Percentiles rank a stretch among this genome's conserved stretches.
These are phyloP conservation scores for Candida methanosorbosa DNA, from an alignment of 805 yeast species.

Conservation along the genomic window DNA sequence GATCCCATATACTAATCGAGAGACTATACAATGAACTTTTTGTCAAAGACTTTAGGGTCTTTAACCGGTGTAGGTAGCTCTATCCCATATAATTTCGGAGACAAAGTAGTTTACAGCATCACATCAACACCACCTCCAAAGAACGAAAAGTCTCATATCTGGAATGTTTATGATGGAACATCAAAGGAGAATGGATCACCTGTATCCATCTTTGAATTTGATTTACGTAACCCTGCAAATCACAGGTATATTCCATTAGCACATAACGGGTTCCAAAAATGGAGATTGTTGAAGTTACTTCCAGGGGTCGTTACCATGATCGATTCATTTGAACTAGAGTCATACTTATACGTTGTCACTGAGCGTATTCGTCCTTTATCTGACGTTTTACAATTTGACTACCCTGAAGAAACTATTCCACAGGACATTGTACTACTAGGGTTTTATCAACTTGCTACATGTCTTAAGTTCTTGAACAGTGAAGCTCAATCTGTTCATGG, in stretches of 20 bases:
- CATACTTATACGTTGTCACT: constrained; percentile 49
- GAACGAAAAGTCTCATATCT: constrained; percentile 31
- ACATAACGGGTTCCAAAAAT: constrained; percentile 33
- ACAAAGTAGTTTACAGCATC: constrained; percentile 22
- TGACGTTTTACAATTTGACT: constrained; percentile 23
- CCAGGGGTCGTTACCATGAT: constrained; percentile 62
- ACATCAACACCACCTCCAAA: constrained; percentile 19
- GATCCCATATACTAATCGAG: too few relatives aligned
- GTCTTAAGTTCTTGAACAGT: constrained; percentile 48
- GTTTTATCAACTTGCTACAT: constrained; percentile 41
- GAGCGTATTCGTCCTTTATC: constrained; percentile 55
- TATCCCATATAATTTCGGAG: constrained; percentile 51
- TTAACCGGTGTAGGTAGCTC: constrained; percentile 49
- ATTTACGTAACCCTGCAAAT: constrained; percentile 30
- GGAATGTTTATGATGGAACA: constrained; percentile 58
- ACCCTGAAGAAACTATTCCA: constrained; percentile 15
- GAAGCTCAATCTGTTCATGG: constrained; percentile 60
- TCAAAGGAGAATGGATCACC: constrained; percentile 39
- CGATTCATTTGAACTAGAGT: constrained; percentile 59
- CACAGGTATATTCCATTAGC: constrained; percentile 28
- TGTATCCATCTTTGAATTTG: constrained; percentile 63
- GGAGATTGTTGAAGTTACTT: constrained; percentile 45
- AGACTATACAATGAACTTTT: constrained; percentile 45
- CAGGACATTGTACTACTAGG: constrained; percentile 41
- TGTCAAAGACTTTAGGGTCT: constrained; percentile 52